Evolutionary conservation across 1,139 yeast species (phyloP).

Genomic region (Lodderomyces orthopsilosis): DNA sequence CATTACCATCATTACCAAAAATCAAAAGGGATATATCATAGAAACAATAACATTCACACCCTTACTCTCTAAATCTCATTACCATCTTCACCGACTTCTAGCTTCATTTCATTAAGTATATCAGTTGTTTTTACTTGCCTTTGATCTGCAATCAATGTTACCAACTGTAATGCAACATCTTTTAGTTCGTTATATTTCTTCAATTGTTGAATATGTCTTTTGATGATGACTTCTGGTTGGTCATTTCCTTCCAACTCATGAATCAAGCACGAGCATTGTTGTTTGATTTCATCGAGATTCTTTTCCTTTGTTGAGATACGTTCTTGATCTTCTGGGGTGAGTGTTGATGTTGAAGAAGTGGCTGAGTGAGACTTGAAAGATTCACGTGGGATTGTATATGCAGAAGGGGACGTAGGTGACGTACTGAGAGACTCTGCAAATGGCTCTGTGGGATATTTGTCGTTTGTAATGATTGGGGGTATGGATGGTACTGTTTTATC

Average conservation of each 20-base stretch:
- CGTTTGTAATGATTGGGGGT: not conserved
- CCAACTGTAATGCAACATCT: slow-evolving; percentile 49
- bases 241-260: slow-evolving; percentile 32
- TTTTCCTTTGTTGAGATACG: slow-evolving; percentile 21
- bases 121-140: slow-evolving; percentile 40
- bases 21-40: not conserved
- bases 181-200: slow-evolving; percentile 48
- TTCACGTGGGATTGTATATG: not conserved
- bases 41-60: not conserved
- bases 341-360: not conserved
- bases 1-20: not conserved
- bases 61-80: not conserved
- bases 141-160: slow-evolving; percentile 51
- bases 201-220: slow-evolving; percentile 41
- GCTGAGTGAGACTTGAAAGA: slow-evolving; percentile 1
- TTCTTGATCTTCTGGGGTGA: slow-evolving; percentile 10
- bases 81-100: slow-evolving; percentile 1
- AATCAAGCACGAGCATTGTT: slow-evolving; percentile 34
- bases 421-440: slow-evolving; percentile 1
- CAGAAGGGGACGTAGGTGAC: not conserved
- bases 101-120: slow-evolving; percentile 28
- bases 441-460: not conserved
- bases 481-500: not conserved
- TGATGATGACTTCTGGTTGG: slow-evolving; percentile 36
- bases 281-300: slow-evolving; percentile 32